Evolutionary conservation across 176 grass and related monocot genomes (phyloP), one percentile per base, ranked within the genome.

Genomic region (Poa annua): DNA sequence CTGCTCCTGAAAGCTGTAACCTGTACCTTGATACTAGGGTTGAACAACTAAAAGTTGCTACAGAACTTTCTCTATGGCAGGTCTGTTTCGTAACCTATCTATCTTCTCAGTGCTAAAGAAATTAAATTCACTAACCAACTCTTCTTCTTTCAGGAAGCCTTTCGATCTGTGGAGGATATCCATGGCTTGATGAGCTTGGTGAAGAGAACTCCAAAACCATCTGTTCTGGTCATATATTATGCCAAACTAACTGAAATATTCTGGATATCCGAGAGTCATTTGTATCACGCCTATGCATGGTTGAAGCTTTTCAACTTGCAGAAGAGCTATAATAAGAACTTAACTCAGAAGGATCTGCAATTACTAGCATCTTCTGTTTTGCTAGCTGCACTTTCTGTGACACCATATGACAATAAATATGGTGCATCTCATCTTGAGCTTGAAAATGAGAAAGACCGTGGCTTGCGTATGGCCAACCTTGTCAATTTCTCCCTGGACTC

Each of bases 311-410:
- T 99, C 71, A 81, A 87, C 50, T 74, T 99, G 80, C 96, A 99
- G 73, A 99, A 99, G 85, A 96, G 87, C 57, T 99, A 96, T 74
- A 99, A 99, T 65, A 99, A 99, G 63, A 99, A 99, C 52, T 86
- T 99, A 20, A 92, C 85, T 10, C 96, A 89, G 55, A 99, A 99
- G 80, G 96, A 99, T 56, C 88, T 99, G 35, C 96, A 99, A 21
- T 71, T 99, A 74, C 93, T 99, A 86, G 96, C 96, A 78, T 93
- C 93, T 35, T 93, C 93, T 42, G 96, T 99, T 83, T 83, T 99
- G 39, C 89, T 99, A 49, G 91, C 96, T 63, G 91, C 93, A 45
- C 87, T 99, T 87, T 82, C 93, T 17, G 93, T 99, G 54, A 39
- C 81, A 21, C 96, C 96, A 61, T 99, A 90, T 92, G 91, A 96